Percentiles rank a stretch among this genome's conserved stretches.
Evolutionary conservation across 2,329 filamentous ascomycete genomes (phyloP).

Genomic region (Colletotrichum plurivorum): DNA sequence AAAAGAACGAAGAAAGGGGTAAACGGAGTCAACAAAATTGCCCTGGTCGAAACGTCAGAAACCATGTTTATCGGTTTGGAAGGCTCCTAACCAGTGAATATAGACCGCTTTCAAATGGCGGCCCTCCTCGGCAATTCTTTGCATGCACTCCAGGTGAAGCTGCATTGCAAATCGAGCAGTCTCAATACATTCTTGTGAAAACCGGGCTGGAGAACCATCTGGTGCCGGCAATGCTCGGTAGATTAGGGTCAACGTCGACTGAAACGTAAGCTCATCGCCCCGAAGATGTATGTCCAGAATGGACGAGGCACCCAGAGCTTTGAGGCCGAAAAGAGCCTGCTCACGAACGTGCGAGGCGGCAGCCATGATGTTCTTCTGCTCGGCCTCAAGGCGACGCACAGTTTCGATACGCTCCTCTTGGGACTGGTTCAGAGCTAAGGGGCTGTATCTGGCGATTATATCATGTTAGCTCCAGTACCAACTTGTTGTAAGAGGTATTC

Average conservation of each 20-base stretch:
- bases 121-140: conserved; percentile 48
- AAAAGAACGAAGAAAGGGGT: conserved; percentile 73
- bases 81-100: conserved; percentile 63
- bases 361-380: conserved; percentile 54
- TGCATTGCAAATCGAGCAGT: conserved; percentile 64
- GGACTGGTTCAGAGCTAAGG: conserved; percentile 57
- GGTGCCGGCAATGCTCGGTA: conserved; percentile 66
- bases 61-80: conserved; percentile 22
- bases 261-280: conserved; percentile 63
- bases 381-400: conserved; percentile 55
- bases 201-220: conserved; percentile 57
- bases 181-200: conserved; percentile 64
- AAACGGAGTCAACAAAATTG: conserved; percentile 70
- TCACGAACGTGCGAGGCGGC: conserved; percentile 53
- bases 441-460: conserved; percentile 61
- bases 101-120: conserved; percentile 62
- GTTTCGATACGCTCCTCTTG: conserved; percentile 56
- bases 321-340: conserved; percentile 53
- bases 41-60: conserved; percentile 55
- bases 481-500: background rate
- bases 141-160: conserved; percentile 61
- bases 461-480: conserved; percentile 21
- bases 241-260: conserved; percentile 64
- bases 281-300: conserved; percentile 61
- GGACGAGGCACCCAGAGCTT: conserved; percentile 54